phyloP scores from a whole-genome alignment of 768 basidiomycete species.

The Trametes cinnabarina region DNA sequence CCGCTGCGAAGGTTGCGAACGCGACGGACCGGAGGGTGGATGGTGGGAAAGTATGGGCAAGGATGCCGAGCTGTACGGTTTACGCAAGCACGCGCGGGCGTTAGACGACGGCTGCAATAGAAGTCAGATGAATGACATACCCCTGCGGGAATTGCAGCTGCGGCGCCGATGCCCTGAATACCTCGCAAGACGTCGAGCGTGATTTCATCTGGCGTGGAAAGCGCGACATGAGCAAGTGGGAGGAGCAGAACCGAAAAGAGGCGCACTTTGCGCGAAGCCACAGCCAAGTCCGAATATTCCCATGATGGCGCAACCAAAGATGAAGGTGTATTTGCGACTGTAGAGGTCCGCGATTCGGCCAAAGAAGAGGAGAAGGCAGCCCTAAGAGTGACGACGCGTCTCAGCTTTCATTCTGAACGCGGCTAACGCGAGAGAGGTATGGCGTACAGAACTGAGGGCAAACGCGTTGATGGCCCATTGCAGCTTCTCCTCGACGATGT shows the following conservation, averaged over 20 bases:
- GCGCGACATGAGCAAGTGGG: not conserved
- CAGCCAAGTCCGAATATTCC: slow-evolving; percentile 59
- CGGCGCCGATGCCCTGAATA: slow-evolving; percentile 74
- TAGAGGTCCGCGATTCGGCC: slow-evolving; percentile 81
- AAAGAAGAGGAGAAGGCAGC: slow-evolving; percentile 58
- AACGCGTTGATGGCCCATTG: slow-evolving; percentile 72
- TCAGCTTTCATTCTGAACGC: too few relatives aligned
- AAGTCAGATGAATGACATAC: slow-evolving; percentile 38
- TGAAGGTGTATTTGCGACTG: slow-evolving; percentile 69
- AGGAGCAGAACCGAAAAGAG: not conserved
- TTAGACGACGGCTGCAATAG: not conserved
- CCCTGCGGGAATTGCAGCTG: slow-evolving; percentile 71
- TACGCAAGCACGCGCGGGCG: not conserved
- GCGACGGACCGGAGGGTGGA: slow-evolving; percentile 68
- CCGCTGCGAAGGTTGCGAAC: slow-evolving; percentile 82
- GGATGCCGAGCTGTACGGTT: slow-evolving; percentile 57
- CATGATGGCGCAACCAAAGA: slow-evolving; percentile 55
- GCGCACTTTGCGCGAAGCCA: slow-evolving; percentile 55
- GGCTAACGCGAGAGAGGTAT: too few relatives aligned
- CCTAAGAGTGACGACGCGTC: too few relatives aligned
- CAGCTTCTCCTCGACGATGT: slow-evolving; percentile 49
- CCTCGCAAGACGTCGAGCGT: slow-evolving; percentile 72
- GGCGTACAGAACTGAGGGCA: slow-evolving; percentile 60
- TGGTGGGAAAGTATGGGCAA: slow-evolving; percentile 74
- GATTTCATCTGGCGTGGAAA: slow-evolving; percentile 43